Percentiles rank a stretch among this genome's conserved stretches.
phyloP scores from a whole-genome alignment of 805 yeast genomes.

The Saccharomycopsis synnaedendra region DNA sequence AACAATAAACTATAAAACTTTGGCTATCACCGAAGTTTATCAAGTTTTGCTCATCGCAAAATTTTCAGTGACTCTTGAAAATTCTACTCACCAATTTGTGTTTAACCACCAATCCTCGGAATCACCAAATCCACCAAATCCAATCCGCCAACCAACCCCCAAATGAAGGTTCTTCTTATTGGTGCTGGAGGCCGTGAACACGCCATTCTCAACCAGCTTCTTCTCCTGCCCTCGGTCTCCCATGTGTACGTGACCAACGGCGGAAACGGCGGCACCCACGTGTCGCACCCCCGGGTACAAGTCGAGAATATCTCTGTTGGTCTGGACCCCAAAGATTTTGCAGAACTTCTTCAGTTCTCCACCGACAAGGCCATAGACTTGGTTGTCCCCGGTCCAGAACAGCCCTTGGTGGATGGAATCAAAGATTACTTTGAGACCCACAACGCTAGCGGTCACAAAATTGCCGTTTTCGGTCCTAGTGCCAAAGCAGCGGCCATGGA shows the following conservation, averaged over 20 bases:
- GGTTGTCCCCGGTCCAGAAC: slow-evolving; percentile 98
- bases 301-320: slow-evolving; percentile 53
- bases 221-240: slow-evolving; percentile 63
- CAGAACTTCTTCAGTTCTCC: slow-evolving; percentile 64
- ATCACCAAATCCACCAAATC: not conserved
- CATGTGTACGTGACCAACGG: slow-evolving; percentile 91
- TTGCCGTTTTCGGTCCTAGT: slow-evolving; percentile 96
- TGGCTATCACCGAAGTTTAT: not conserved
- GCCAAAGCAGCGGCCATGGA: slow-evolving; percentile 87
- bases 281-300: slow-evolving; percentile 28
- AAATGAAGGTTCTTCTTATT: slow-evolving; percentile 61
- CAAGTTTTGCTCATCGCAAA: not conserved
- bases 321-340: slow-evolving; percentile 56
- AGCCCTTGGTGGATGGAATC: slow-evolving; percentile 93
- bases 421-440: slow-evolving; percentile 39
- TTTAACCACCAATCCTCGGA: not conserved
- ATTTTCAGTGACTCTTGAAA: not conserved
- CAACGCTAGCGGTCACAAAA: slow-evolving; percentile 28
- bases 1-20: not conserved
- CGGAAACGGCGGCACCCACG: slow-evolving; percentile 79
- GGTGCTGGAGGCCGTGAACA: slow-evolving; percentile 99
- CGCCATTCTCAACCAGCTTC: slow-evolving; percentile 85
- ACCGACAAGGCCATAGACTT: slow-evolving; percentile 49
- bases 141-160: not conserved
- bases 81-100: not conserved